These are phyloP conservation scores for Phytophthora multivora DNA, from an alignment of 352 stramenopile genomes.

Conservation along the genomic window DNA sequence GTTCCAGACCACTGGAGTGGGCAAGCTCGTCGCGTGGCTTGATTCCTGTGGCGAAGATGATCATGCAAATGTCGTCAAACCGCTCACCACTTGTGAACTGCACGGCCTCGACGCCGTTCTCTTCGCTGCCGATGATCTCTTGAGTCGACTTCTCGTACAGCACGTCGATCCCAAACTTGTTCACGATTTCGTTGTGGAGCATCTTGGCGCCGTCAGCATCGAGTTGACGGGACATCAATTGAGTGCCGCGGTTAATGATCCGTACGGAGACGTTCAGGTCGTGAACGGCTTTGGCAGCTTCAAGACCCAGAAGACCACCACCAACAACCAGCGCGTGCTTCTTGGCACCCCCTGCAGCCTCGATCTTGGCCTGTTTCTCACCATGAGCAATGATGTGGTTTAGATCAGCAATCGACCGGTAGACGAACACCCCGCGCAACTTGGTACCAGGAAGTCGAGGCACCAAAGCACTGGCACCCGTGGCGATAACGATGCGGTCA, in stretches of 20 bases:
- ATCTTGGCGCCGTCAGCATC: slow-evolving; percentile 90
- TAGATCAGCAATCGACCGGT: slow-evolving; percentile 93
- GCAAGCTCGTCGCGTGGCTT: slow-evolving; percentile 92
- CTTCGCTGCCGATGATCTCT: slow-evolving; percentile 45
- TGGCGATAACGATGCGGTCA: slow-evolving; percentile 90
- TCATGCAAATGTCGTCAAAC: slow-evolving; percentile 88
- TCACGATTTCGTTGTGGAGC: slow-evolving; percentile 90
- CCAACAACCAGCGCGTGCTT: slow-evolving; percentile 59
- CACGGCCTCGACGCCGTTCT: slow-evolving; percentile 66
- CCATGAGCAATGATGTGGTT: slow-evolving; percentile 87
- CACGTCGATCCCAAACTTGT: slow-evolving; percentile 81
- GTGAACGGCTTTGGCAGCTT: slow-evolving; percentile 90
- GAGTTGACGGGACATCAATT: slow-evolving; percentile 94
- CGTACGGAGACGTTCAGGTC: slow-evolving; percentile 89
- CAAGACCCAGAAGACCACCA: slow-evolving; percentile 86
- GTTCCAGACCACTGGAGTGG: slow-evolving; percentile 54
- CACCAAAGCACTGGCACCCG: slow-evolving; percentile 88
- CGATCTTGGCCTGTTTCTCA: slow-evolving; percentile 50
- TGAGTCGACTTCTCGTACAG: slow-evolving; percentile 90
- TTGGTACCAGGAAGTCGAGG: slow-evolving; percentile 83
- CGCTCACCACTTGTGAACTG: slow-evolving; percentile 85
- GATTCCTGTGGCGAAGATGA: slow-evolving; percentile 92
- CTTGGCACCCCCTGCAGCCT: slow-evolving; percentile 31
- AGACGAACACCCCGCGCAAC: slow-evolving; percentile 92
- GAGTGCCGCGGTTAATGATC: slow-evolving; percentile 92